phyloP scores from a whole-genome alignment of 2,329 filamentous ascomycete species.

The Sclerotinia sclerotiorum region DNA sequence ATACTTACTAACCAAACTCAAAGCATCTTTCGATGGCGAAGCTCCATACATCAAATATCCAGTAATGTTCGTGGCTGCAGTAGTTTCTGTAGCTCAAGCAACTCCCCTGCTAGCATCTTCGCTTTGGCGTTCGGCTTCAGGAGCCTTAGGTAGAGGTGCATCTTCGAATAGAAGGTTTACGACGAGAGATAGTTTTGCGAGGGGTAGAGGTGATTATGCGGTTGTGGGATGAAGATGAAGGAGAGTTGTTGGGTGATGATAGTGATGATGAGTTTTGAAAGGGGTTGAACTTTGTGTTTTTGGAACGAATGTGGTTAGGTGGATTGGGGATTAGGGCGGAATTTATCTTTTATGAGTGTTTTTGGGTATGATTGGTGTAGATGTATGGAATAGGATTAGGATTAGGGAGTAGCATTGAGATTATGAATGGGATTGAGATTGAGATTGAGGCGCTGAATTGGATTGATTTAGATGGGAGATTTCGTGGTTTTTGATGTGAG shows the following conservation, averaged over 20 bases:
- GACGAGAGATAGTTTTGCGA: conserved; percentile 83
- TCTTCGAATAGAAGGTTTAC: conserved; percentile 62
- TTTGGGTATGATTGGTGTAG: background rate
- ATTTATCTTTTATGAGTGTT: background rate
- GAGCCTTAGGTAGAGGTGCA: conserved; percentile 49
- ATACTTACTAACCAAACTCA: conserved; percentile 28
- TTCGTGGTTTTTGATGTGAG: background rate
- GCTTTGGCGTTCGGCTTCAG: conserved; percentile 66
- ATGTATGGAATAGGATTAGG: background rate
- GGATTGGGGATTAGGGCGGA: background rate
- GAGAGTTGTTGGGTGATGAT: conserved; percentile 88
- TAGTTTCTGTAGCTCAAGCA: conserved; percentile 58
- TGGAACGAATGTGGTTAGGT: background rate
- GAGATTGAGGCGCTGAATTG: background rate
- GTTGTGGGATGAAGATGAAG: conserved; percentile 88
- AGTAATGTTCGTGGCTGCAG: conserved; percentile 67
- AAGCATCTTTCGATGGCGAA: conserved; percentile 61
- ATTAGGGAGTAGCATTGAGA: background rate
- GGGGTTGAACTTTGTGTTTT: background rate
- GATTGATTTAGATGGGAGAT: background rate
- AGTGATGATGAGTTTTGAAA: conserved; percentile 78
- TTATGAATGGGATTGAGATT: background rate
- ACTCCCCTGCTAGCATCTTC: conserved; percentile 71
- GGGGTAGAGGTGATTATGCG: conserved; percentile 82
- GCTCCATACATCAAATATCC: conserved; percentile 80